Evolutionary conservation across 2,329 filamentous ascomycete species (phyloP), one percentile per base, ranked within the genome.

Genomic region (Arachnomyces sp.): DNA sequence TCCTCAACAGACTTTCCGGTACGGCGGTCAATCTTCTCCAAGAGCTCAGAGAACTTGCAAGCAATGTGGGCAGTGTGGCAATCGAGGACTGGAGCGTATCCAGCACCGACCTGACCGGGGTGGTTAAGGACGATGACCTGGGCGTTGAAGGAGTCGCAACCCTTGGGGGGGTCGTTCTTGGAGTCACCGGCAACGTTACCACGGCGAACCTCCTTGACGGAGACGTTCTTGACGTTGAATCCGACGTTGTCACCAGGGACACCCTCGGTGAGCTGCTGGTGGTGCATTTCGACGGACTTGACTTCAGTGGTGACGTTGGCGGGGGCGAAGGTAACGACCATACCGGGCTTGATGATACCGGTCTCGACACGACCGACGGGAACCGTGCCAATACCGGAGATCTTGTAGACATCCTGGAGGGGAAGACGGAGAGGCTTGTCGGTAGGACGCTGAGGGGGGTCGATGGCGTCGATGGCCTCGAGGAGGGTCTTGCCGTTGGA

Each of bases 211-310:
- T 98, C 92, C 89, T 98, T 98, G 77, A 98, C 92, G 73, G 92
- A 96, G 65, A 98, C 92, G 92, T 98, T 98, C 89, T 98, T 98
- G 77, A 98, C 90, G 86, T 98, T 98, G 89, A 98, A 98, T 64
- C 92, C 92, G 71, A 98, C 92, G 80, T 98, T 98, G 86, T 98
- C 92, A 82, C 92, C 92, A 66, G 92, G 92, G 56, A 85, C 66
- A 85, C 92, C 92, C 81, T 94, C 83, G 55, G 69, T 49, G 60
- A 98, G 89, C 84, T 95, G 89, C 80, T 95, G 87, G 88, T 96
- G 90, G 82, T 95, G 90, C 92, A 98, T 98, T 80, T 98, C 92
- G 65, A 98, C 92, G 73, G 90, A 96, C 88, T 98, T 98, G 82
- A 96, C 92, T 86, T 98, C 92, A 80, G 92, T 96, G 82, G 92